Base-by-base conservation (phyloP, 768 basidiomycete species). In the Termitomyces sp. region DNA sequence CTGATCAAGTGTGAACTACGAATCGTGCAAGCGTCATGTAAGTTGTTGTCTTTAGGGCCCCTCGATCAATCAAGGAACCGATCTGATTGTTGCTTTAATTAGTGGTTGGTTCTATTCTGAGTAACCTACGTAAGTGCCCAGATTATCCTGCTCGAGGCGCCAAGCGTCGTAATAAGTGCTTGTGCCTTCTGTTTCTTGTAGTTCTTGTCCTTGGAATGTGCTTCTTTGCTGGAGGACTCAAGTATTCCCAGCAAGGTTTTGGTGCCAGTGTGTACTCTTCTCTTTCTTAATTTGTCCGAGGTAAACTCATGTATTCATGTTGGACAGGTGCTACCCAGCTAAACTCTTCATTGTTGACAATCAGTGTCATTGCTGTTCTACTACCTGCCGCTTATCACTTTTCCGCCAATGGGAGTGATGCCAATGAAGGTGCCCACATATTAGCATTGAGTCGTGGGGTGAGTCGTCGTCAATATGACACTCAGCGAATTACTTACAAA, bases 161-260 rank as follows among this genome's bases (percentile, higher is more conserved):
- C 30, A 11, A 44, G 19, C 28, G 25, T 25, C n/a, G 8, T 39
- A n/a, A 35, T 2, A 23, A 40, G 19, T 25, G 40, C 40, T 39
- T 32, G 23, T 1, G 30, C 23, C 17, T 52, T 50, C 21, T 57
- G 46, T 53, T 42, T 47, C 61, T 53, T 28, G 30, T 53, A 89
- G 87, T 92, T 34, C 78, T 94, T 49, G 85, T 94, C 17, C 77
- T 93, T 30, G 91, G 91, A 48, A 91, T 94, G 91, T 92, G 91
- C 65, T 93, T 93, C 73, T 92, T 93, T 62, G 89, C 88, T 21
- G 91, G 90, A 55, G 91, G 91, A 19, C 72, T 84, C 50, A 81
- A 81, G 62, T 92, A 83, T 65, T 87, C 86, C 19, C 86, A 91
- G 62, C 91, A 92, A 71, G 89, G 85, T 1, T 89, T 91, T 63